Evolutionary conservation across 306 rosid species (phyloP).

Genomic region (Cicer cuneatum): DNA sequence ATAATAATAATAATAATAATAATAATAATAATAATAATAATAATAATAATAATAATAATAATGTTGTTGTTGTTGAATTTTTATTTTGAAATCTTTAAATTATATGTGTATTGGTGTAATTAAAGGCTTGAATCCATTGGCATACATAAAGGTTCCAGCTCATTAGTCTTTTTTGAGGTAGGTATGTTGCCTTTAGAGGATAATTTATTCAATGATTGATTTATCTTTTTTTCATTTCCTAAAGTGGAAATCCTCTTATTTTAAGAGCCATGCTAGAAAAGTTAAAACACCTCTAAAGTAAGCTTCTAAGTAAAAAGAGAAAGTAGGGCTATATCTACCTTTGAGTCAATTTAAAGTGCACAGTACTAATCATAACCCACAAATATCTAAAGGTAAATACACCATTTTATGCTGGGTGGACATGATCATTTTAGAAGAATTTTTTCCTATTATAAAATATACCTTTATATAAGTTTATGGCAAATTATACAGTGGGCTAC

Average conservation of each 20-base stretch:
- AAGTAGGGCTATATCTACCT: no score
- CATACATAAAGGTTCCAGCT: not conserved
- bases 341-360: no score
- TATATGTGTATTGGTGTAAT: not conserved
- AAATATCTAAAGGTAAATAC: no score
- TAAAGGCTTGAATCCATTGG: not conserved
- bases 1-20: no score
- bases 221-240: not conserved
- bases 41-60: not conserved
- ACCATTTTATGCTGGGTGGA: no score
- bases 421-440: no score
- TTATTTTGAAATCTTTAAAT: not conserved
- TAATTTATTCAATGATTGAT: not conserved
- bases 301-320: no score
- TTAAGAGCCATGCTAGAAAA: not conserved
- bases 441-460: no score
- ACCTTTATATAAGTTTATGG: no score
- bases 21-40: no score
- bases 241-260: not conserved
- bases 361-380: no score
- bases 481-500: no score
- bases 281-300: not conserved
- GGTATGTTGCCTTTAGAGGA: not conserved
- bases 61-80: not conserved
- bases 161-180: constrained; percentile 1